Evolutionary conservation across 1,139 yeast species (phyloP), one percentile per base, ranked within the genome.

Genomic region (Suzukiozyma palmioleophila): DNA sequence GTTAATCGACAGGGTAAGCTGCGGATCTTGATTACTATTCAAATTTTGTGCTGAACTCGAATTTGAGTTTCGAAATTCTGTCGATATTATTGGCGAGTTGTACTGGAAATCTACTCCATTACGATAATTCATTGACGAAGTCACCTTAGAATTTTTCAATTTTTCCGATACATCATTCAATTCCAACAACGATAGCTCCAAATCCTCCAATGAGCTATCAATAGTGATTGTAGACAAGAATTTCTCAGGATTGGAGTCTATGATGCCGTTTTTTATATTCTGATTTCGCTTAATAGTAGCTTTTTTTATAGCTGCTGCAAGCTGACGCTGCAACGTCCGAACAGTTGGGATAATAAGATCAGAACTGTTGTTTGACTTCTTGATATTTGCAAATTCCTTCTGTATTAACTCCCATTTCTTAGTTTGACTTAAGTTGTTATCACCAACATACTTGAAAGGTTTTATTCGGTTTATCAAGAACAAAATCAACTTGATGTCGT

Each of bases 391-490:
- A 39, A 56, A 64, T 36, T 47, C 50, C 11, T 45, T 47, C 42
- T 65, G 69, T 34, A 66, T 62, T 25, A 56, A 36, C 41, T 60
- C 64, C 72, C 72, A 66, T 43, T 65, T 66, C 38, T 55, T 59
- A 2, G 67, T 62, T 45, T 66, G 71, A 33, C 59, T 54, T 21
- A 60, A 43, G 8, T 58, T 49, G 25, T 66, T 50, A 43, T 65
- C 65, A 2, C 72, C 72, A 27, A 65, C 57, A 40, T 64, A 65
- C 41, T 65, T 65, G 47, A 66, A 66, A 3, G 72, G 72, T 41
- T 63, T 64, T 21, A 64, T 53, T 22, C 56, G 50, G 12, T 60
- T 53, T 10, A 64, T 64, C 32, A 65, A 51, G 39, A 53, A 62
- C 12, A 65, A 49, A 7, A 66, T 62, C 13, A 65, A 47, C 40